Percentiles rank a stretch among this genome's conserved stretches.
phyloP scores from a whole-genome alignment of 2,329 filamentous ascomycete species.

The Helotiales sp. region DNA sequence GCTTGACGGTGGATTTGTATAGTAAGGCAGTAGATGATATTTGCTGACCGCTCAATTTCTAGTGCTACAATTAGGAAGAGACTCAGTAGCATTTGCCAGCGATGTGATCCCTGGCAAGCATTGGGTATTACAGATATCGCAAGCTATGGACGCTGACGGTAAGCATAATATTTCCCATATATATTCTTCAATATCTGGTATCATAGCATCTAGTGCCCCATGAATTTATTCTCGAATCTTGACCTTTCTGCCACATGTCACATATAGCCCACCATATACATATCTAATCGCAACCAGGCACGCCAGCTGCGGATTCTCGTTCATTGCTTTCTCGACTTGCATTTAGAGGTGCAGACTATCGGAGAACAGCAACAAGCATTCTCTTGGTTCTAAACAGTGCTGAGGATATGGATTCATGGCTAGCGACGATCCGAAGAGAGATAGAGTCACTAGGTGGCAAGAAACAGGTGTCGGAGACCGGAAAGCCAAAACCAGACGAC shows the following conservation, averaged over 20 bases:
- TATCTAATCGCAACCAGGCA: too few relatives aligned
- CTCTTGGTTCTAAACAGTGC: slow-evolving; percentile 72
- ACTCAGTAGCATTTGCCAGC: slow-evolving; percentile 77
- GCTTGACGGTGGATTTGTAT: too few relatives aligned
- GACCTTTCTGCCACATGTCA: neutral
- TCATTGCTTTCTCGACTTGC: slow-evolving; percentile 67
- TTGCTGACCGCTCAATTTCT: neutral
- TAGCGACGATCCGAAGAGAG: slow-evolving; percentile 64
- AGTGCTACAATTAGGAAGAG: slow-evolving; percentile 64
- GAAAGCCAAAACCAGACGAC: slow-evolving; percentile 48
- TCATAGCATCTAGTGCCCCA: too few relatives aligned
- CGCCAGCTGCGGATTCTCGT: slow-evolving; percentile 49
- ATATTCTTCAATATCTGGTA: too few relatives aligned
- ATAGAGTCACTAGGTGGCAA: slow-evolving; percentile 71
- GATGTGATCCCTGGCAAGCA: slow-evolving; percentile 78
- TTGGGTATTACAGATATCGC: slow-evolving; percentile 77
- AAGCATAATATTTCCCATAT: too few relatives aligned
- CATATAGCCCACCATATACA: too few relatives aligned
- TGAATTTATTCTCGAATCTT: neutral
- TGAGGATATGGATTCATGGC: slow-evolving; percentile 76
- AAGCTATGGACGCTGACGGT: slow-evolving; percentile 61
- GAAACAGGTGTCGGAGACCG: slow-evolving; percentile 61
- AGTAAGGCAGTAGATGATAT: too few relatives aligned
- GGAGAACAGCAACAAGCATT: slow-evolving; percentile 59
- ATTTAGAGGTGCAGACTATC: slow-evolving; percentile 55